Evolutionary conservation across 306 rosid genomes (phyloP).

Genomic region (Rubus parviflorus): DNA sequence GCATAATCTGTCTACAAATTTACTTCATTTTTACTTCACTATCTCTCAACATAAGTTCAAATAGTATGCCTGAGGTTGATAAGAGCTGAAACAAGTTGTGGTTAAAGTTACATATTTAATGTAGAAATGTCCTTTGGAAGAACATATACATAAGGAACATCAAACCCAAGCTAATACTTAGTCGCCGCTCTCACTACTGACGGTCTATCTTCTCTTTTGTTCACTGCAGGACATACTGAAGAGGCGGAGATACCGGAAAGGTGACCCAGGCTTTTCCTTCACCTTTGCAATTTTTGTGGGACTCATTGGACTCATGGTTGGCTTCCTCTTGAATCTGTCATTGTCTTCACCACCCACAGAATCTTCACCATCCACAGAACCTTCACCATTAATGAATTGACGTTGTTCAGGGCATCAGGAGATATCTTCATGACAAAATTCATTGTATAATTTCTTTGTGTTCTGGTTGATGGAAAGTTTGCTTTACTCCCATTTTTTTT

Average conservation of each 20-base stretch:
- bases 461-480: constrained; percentile 18
- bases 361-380: neutral
- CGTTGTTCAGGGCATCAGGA: neutral
- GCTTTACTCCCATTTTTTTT: neutral
- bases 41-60: neutral
- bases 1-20: neutral
- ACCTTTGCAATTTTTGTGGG: constrained; percentile 71
- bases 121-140: neutral
- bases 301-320: constrained; percentile 72
- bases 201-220: neutral
- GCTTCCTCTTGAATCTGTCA: constrained; percentile 73
- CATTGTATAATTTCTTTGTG: constrained; percentile 18
- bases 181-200: neutral
- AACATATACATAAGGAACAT: neutral
- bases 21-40: neutral
- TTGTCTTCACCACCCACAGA: constrained; percentile 59
- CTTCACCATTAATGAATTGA: neutral
- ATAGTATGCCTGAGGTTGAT: neutral
- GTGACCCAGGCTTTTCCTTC: constrained; percentile 73
- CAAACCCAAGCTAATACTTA: neutral
- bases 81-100: constrained; percentile 4
- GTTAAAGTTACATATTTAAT: neutral
- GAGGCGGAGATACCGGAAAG: constrained; percentile 56
- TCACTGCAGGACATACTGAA: constrained; percentile 63
- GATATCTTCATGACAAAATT: constrained; percentile 17